These are phyloP conservation scores for Hypoxylon sp. DNA, from an alignment of 2,329 filamentous ascomycete genomes.

Conservation along the genomic window DNA sequence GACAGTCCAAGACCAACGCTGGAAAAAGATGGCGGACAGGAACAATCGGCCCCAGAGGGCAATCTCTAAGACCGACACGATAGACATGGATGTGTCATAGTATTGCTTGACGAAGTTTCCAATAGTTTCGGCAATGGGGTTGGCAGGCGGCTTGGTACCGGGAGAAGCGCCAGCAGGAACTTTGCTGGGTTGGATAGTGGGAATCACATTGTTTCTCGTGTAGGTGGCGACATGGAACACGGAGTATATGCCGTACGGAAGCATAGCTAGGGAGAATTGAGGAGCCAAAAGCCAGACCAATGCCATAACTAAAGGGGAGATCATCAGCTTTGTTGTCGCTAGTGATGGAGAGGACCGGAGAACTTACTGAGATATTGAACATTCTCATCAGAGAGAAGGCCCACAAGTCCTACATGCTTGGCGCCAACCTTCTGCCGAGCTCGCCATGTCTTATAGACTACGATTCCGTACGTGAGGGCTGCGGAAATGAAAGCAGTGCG, in stretches of 20 bases:
- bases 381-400: conserved; percentile 89
- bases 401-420: conserved; percentile 72
- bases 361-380: conserved; percentile 93
- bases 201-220: conserved; percentile 92
- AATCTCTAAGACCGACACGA: conserved; percentile 92
- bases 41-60: conserved; percentile 87
- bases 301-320: conserved; percentile 76
- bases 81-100: conserved; percentile 95
- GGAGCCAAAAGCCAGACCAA: conserved; percentile 94
- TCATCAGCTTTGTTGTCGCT: conserved; percentile 18
- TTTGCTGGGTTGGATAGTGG: conserved; percentile 81
- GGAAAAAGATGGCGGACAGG: conserved; percentile 86
- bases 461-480: conserved; percentile 94
- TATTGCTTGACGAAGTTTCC: conserved; percentile 97
- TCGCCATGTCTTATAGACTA: conserved; percentile 97
- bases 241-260: conserved; percentile 97
- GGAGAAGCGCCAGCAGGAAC: conserved; percentile 69
- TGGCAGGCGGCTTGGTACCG: conserved; percentile 69
- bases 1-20: conserved; percentile 91
- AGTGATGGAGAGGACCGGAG: conserved; percentile 17
- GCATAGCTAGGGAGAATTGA: conserved; percentile 89
- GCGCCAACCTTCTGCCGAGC: conserved; percentile 83
- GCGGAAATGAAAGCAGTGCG: conserved; percentile 91
- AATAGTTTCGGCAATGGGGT: conserved; percentile 83
- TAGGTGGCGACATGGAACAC: conserved; percentile 99